A percentile compares a stretch with the other conserved stretches of the same genome.
phyloP scores from a whole-genome alignment of 2,329 filamentous ascomycete species.

The Zasmidium angulare region DNA sequence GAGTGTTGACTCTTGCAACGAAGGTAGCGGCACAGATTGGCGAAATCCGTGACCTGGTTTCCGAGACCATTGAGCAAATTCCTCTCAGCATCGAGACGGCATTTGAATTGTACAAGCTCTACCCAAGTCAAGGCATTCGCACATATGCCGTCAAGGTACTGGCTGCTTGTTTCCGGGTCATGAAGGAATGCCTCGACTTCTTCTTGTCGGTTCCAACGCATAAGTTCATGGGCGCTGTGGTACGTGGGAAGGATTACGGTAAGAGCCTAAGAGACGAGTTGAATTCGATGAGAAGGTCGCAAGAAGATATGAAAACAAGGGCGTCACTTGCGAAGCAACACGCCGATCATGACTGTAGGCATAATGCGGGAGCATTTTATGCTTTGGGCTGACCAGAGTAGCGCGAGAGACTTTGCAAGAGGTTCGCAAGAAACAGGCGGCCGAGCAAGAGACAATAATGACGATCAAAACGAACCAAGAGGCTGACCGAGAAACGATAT shows the following conservation, averaged over 20 bases:
- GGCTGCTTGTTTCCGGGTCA: not conserved
- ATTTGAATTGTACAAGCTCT: not conserved
- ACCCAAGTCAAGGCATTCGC: not conserved
- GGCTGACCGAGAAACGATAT: not conserved
- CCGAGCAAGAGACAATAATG: not conserved
- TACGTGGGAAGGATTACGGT: not conserved
- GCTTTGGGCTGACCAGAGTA: not conserved
- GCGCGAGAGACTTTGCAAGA: not conserved
- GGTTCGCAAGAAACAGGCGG: not conserved
- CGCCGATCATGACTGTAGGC: not conserved
- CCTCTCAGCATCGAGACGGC: not conserved
- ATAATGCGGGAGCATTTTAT: not conserved
- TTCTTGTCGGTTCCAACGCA: not conserved
- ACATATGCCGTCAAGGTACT: not conserved
- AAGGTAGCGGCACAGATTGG: not conserved
- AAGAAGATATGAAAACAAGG: not conserved
- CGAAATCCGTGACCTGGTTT: not conserved
- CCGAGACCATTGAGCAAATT: not conserved
- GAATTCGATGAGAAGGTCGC: not conserved
- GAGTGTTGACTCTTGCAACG: not conserved
- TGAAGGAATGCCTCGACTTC: not conserved
- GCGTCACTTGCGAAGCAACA: not conserved
- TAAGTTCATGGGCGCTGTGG: not conserved
- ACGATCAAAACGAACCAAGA: not conserved
- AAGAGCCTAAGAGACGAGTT: not conserved